Evolutionary conservation across 2,329 filamentous ascomycete species (phyloP), one percentile per base, ranked within the genome.

Genomic region (Diplodia corticola): DNA sequence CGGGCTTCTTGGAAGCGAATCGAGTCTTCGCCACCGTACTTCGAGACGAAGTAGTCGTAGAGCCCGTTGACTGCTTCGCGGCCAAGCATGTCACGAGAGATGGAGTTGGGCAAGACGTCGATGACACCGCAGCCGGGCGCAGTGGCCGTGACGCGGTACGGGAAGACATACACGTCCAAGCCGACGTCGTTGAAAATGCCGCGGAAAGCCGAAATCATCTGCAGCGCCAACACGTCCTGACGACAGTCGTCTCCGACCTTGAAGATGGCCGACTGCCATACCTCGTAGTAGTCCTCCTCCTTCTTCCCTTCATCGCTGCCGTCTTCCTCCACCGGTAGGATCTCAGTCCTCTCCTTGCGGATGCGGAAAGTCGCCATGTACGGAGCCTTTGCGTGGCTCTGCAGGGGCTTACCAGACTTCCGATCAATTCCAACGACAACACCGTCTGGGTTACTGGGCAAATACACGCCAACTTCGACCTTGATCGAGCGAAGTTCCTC

Each of bases 261-360:
- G 88, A 99, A 99, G 74, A 99, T 99, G 66, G 94, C 95, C 1
- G 93, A 96, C 78, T 99, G 95, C 96, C 95, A 98, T n/a, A 94
- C 90, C 77, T 99, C 96, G 71, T 96, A 88, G 0, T 88, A 91
- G 72, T 85, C 87, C 54, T 76, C 70, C 65, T 64, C 54, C 17
- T 74, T 67, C 26, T 73, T 69, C 60, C 69, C 35, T 67, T 73
- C 68, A 68, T 53, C 35, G 15, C 22, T 24, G 65, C 81, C 80
- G 60, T 80, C 75, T 54, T 84, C 83, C 67, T 84, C 82, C 6
- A 83, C 76, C 73, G 85, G 77, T n/a, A 35, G 9, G 26, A 54
- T 37, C 30, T 80, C 81, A 24, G 80, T 78, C 67, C 86, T 89
- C 67, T 86, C 89, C 80, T 97, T 98, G 76, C 92, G 89, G 77